A percentile compares a stretch with the other conserved stretches of the same genome.
Conservation (phyloP, 768 basidiomycete species). For the Harrya chromipes region DNA sequence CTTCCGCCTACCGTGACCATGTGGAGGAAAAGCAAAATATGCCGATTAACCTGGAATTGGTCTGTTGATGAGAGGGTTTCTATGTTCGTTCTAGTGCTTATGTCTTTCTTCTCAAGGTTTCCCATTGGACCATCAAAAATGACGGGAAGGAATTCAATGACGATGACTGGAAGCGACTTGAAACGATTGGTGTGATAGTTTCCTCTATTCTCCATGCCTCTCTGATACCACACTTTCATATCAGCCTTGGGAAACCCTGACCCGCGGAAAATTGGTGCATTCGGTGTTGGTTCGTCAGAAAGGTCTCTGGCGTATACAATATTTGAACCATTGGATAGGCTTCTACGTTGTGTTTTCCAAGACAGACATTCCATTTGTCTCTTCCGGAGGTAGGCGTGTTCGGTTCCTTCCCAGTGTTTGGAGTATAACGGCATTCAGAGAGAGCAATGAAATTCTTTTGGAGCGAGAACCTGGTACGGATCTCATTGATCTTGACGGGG, state of each 20-base stretch:
- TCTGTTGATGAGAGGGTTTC: constrained; percentile 34
- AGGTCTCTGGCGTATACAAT: neutral
- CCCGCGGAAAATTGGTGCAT: constrained; percentile 94
- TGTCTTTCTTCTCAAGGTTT: constrained; percentile 42
- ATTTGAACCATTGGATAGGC: constrained; percentile 31
- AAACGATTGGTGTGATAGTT: constrained; percentile 71
- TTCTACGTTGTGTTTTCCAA: constrained; percentile 80
- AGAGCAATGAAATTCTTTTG: constrained; percentile 94
- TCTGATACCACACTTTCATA: too few relatives aligned
- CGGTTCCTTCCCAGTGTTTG: constrained; percentile 14
- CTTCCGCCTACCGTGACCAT: constrained; percentile 38
- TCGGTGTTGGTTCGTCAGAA: constrained; percentile 62
- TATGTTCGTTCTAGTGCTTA: constrained; percentile 11
- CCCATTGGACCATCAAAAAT: constrained; percentile 82
- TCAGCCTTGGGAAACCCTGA: constrained; percentile 91
- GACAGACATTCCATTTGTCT: constrained; percentile 75
- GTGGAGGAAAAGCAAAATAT: neutral
- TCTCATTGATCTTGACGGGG: neutral
- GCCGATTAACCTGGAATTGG: constrained; percentile 52
- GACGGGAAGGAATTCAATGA: constrained; percentile 78
- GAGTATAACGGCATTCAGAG: constrained; percentile 34
- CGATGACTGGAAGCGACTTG: constrained; percentile 85
- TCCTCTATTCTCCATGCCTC: too few relatives aligned
- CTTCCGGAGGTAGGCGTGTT: constrained; percentile 55
- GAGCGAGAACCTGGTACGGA: constrained; percentile 64